These are phyloP conservation scores for Talaromyces atroroseus DNA, from an alignment of 2,329 filamentous ascomycete species.

Conservation along the genomic window DNA sequence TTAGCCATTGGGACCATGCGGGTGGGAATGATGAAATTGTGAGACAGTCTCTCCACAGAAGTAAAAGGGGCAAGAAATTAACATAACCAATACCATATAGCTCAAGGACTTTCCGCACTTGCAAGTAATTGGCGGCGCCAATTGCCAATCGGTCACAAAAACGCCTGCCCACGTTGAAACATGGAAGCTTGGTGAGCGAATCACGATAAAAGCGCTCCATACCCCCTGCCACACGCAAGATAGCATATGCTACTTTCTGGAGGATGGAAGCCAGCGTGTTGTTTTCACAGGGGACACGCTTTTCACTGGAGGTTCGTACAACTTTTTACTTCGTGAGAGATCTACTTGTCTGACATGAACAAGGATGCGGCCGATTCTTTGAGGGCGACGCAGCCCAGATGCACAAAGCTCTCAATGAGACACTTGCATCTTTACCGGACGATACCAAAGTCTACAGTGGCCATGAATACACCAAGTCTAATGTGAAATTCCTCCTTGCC, in stretches of 20 bases:
- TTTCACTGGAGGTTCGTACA: conserved; percentile 61
- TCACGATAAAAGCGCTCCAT: conserved; percentile 77
- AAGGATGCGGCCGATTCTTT: conserved; percentile 89
- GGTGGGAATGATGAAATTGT: conserved; percentile 77
- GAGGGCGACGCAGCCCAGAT: conserved; percentile 87
- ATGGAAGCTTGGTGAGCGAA: conserved; percentile 74
- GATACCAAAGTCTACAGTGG: conserved; percentile 92
- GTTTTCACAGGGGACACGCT: conserved; percentile 96
- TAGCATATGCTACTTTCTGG: conserved; percentile 90
- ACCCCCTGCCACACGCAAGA: conserved; percentile 98
- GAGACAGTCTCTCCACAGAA: background rate
- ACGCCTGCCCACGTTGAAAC: conserved; percentile 69
- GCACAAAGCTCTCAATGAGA: conserved; percentile 86
- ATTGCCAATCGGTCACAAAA: conserved; percentile 73
- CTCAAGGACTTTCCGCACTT: conserved; percentile 57
- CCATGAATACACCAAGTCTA: conserved; percentile 97
- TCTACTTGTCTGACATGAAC: conserved; percentile 3
- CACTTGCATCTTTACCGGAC: conserved; percentile 71
- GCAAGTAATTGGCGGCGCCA: conserved; percentile 78
- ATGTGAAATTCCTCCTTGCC: conserved; percentile 79
- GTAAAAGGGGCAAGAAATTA: background rate
- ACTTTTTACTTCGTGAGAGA: background rate
- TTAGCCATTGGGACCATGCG: conserved; percentile 86
- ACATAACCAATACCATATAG: background rate
- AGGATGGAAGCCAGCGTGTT: conserved; percentile 66